Percentiles rank a stretch among this genome's conserved stretches.
phyloP scores from a whole-genome alignment of 306 rosid genomes.

The Sophora flavescens region DNA sequence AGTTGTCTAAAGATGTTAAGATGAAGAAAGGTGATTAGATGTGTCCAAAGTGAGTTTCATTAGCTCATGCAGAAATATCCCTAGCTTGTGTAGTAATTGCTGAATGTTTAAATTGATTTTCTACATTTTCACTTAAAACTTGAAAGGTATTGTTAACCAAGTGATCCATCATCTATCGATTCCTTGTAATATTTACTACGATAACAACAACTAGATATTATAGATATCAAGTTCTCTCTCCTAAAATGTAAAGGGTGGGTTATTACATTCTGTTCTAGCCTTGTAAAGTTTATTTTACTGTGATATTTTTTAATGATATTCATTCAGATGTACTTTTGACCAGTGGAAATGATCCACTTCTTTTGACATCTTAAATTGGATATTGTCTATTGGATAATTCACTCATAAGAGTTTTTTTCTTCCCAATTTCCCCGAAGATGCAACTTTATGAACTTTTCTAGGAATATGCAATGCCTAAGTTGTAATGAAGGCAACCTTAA shows the following conservation, averaged over 20 bases:
- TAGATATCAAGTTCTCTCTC: slow-evolving; percentile 13
- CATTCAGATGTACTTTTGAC: slow-evolving; percentile 17
- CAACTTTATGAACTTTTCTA: slow-evolving; percentile 81
- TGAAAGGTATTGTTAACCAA: slow-evolving; percentile 20
- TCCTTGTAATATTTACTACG: slow-evolving; percentile 9
- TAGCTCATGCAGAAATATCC: slow-evolving; percentile 26
- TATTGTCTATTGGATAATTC: slow-evolving; percentile 30
- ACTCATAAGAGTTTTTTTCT: slow-evolving; percentile 11
- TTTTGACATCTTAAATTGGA: slow-evolving; percentile 30
- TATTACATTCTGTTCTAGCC: slow-evolving; percentile 24
- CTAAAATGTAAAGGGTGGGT: not conserved
- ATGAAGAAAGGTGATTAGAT: slow-evolving; percentile 89
- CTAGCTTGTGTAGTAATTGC: slow-evolving; percentile 18
- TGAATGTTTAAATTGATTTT: slow-evolving; percentile 19
- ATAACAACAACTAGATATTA: slow-evolving; percentile 21
- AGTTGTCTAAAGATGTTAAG: slow-evolving; percentile 54
- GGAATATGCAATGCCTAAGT: slow-evolving; percentile 65
- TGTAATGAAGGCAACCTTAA: slow-evolving; percentile 74
- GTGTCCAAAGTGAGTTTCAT: slow-evolving; percentile 80
- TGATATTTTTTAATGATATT: slow-evolving; percentile 24
- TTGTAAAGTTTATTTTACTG: slow-evolving; percentile 17
- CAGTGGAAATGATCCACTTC: slow-evolving; percentile 15
- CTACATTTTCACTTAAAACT: slow-evolving; percentile 26
- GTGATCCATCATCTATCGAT: slow-evolving; percentile 16
- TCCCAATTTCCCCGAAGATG: slow-evolving; percentile 61